Base-by-base conservation (phyloP, 805 yeast species). In the Saturnispora zaruensis region DNA sequence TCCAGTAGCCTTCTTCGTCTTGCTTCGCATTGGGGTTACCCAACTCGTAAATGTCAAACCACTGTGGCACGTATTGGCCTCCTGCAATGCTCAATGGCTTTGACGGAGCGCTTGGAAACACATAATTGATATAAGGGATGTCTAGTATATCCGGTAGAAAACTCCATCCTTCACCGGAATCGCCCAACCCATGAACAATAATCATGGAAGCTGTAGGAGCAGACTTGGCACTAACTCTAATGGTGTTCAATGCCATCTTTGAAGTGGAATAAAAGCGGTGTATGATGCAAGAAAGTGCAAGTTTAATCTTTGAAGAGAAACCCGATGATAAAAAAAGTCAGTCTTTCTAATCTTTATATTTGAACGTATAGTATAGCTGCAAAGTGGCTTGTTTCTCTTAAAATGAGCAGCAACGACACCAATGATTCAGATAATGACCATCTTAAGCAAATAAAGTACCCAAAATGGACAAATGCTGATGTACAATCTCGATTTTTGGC, bases 61-160 rank as follows among this genome's bases (percentile, higher is more conserved):
- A 93, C 2, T 81, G 82, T 0, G 96, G 85, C 82, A 84, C 82
- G 0, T 59, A 56, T 59, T 68, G 64, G 1, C 93, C 95, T 21
- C 78, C 79, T 57, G 82, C 84, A 48, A 73, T 77, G 1, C 89
- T 76, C 48, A 90, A 75, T 8, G 88, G 88, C 36, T 76, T 72
- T 1, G 59, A 59, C 6, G 96, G 96, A 0, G 99, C 97, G 62
- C 84, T 82, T 5, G 99, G 99, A 58, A 93, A 87, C n/a, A 90
- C 75, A 59, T 84, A 89, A 57, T 82, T 82, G 55, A 76, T 74
- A 57, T 75, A 79, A 56, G 68, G 72, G 58, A 75, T 82, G 18
- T 63, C 74, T 24, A 86, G 74, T 48, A 79, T 68, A 37, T 81
- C 83, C 4, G 93, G 86, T 38, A 91, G 68, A 71, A 87, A 87